Conservation (phyloP, 352 stramenopile genomes). For the Globisporangium lucens region DNA sequence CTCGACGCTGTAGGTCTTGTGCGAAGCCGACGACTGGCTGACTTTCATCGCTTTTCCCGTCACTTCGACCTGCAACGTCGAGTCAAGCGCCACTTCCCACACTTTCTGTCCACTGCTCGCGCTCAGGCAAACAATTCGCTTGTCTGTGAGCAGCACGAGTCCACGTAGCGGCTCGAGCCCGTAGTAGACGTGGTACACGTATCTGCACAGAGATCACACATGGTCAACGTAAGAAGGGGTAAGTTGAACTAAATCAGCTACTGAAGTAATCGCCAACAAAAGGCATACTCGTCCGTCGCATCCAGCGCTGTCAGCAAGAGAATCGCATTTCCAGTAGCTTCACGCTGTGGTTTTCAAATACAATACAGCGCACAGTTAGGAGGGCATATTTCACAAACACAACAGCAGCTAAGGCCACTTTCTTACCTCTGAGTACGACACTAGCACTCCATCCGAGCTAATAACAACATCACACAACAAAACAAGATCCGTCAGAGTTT, state of each 20-base stretch:
- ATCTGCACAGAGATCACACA: constrained; percentile 31
- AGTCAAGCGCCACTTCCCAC: constrained; percentile 83
- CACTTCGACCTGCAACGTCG: constrained; percentile 58
- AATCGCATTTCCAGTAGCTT: constrained; percentile 72
- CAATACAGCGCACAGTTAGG: neutral
- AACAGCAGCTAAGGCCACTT: neutral
- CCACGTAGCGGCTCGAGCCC: constrained; percentile 59
- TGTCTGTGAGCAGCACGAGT: constrained; percentile 78
- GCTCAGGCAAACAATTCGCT: constrained; percentile 76
- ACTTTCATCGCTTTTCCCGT: constrained; percentile 44
- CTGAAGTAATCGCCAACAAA: neutral
- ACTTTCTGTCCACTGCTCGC: constrained; percentile 70
- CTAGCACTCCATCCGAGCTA: constrained; percentile 74
- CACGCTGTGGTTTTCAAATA: constrained; percentile 25
- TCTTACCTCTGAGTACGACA: constrained; percentile 72
- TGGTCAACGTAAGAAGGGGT: neutral
- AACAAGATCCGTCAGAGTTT: constrained; percentile 1
- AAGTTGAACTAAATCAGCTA: neutral
- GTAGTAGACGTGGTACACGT: constrained; percentile 84
- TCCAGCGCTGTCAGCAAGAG: constrained; percentile 73
- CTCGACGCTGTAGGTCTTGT: constrained; percentile 67
- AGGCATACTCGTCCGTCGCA: constrained; percentile 73
- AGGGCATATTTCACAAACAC: neutral
- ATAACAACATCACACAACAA: constrained; percentile 1
- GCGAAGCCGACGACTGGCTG: constrained; percentile 35